Conservation (phyloP, 108 stramenopile species). For the Fistulifera pelliculosa region DNA sequence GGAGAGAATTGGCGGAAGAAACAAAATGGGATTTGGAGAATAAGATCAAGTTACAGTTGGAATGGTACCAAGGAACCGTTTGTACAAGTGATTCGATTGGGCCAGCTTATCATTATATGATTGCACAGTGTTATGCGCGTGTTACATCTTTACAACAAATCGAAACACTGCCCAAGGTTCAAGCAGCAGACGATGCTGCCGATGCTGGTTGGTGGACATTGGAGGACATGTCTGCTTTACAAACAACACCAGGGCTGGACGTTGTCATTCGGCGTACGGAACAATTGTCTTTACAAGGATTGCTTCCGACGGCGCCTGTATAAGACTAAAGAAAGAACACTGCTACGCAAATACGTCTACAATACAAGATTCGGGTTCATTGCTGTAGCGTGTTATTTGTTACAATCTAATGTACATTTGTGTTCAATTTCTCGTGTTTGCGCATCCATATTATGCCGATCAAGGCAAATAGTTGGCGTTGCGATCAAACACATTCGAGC, state of each 20-base stretch:
- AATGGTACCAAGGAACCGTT: slow-evolving; percentile 26
- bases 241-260: slow-evolving; percentile 8
- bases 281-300: slow-evolving; percentile 12
- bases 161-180: slow-evolving; percentile 12
- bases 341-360: no score
- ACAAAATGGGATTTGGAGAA: slow-evolving; percentile 18
- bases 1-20: slow-evolving; percentile 56
- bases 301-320: slow-evolving; percentile 1
- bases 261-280: slow-evolving; percentile 26
- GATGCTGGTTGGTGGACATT: slow-evolving; percentile 37
- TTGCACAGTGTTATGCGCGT: slow-evolving; percentile 35
- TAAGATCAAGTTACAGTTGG: slow-evolving; percentile 19
- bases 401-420: no score
- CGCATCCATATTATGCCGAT: no score
- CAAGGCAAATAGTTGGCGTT: no score
- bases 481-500: no score
- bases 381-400: no score
- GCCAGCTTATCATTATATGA: slow-evolving; percentile 56
- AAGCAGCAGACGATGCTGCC: slow-evolving; percentile 32
- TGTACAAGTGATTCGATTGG: slow-evolving; percentile 22
- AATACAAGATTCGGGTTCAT: no score
- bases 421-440: no score
- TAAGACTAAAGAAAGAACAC: no score
- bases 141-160: neutral
- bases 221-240: slow-evolving; percentile 9